Percentiles rank a stretch among this genome's conserved stretches.
Evolutionary conservation across 2,329 filamentous ascomycete genomes (phyloP).

Genomic region (Cladosporium sp.): DNA sequence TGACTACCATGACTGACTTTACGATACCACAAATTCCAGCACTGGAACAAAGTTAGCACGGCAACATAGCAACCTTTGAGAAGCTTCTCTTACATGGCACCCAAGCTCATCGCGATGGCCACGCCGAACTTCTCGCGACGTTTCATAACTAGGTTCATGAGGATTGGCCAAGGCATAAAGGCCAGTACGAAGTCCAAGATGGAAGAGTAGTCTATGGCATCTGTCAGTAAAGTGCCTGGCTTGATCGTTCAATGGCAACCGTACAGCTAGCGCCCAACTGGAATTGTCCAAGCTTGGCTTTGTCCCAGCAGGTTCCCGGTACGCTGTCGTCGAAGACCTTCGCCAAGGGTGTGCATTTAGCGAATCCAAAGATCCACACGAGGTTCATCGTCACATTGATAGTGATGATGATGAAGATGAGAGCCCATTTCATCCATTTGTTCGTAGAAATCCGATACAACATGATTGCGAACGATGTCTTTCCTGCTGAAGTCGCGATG

Average conservation of each 20-base stretch:
- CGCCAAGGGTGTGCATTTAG: conserved; percentile 9
- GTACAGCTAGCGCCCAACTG: conserved; percentile 4
- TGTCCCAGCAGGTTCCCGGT: conserved; percentile 10
- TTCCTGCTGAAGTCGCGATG: conserved; percentile 6
- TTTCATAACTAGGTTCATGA: conserved; percentile 2
- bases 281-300: neutral
- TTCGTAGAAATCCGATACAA: conserved; percentile 3
- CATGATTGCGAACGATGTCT: conserved; percentile 13
- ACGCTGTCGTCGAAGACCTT: neutral
- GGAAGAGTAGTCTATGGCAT: neutral
- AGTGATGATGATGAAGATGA: conserved; percentile 13
- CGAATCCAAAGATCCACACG: conserved; percentile 9
- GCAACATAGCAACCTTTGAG: neutral
- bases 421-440: conserved; percentile 8
- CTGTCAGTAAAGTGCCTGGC: neutral
- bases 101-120: conserved; percentile 9
- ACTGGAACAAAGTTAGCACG: neutral
- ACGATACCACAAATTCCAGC: conserved; percentile 8
- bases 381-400: conserved; percentile 9
- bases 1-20: conserved; percentile 1
- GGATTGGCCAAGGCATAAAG: conserved; percentile 5
- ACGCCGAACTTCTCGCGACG: conserved; percentile 8
- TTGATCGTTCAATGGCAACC: neutral
- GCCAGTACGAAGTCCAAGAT: conserved; percentile 10
- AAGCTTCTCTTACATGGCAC: neutral